Conservation (phyloP, 805 yeast species). For the Maudiozyma serrabonitensis region DNA sequence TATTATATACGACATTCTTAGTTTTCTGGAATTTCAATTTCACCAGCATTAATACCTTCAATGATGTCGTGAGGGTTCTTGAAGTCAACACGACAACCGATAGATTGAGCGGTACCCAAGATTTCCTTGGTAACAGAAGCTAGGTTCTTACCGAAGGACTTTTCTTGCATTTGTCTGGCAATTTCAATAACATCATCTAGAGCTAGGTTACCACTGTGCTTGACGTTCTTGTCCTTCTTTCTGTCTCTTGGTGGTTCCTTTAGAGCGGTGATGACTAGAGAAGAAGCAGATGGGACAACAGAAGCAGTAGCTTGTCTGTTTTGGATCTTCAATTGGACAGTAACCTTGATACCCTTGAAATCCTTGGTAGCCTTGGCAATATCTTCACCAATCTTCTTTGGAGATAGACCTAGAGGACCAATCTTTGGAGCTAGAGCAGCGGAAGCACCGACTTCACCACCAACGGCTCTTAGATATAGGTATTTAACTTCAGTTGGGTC, state of each 20-base stretch:
- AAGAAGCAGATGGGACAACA: conserved; percentile 98
- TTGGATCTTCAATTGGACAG: conserved; percentile 97
- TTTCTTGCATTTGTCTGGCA: conserved; percentile 95
- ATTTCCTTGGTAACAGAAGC: conserved; percentile 97
- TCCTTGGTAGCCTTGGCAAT: conserved; percentile 99
- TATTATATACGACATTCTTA: conserved; percentile 12
- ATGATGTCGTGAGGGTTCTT: conserved; percentile 99
- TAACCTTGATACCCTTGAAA: conserved; percentile 98
- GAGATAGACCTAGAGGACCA: conserved; percentile 99
- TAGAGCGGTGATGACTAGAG: conserved; percentile 96
- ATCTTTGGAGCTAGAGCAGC: conserved; percentile 99
- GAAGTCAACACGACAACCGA: conserved; percentile 98
- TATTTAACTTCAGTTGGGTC: conserved; percentile 98
- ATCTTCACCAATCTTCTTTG: conserved; percentile 99
- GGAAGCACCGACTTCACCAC: conserved; percentile 99
- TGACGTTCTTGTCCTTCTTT: conserved; percentile 99
- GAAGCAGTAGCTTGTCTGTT: conserved; percentile 99
- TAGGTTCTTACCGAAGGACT: conserved; percentile 95
- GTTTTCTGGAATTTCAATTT: conserved; percentile 57
- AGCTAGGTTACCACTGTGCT: conserved; percentile 98
- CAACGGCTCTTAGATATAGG: conserved; percentile 99
- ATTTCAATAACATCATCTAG: conserved; percentile 93
- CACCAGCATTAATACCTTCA: conserved; percentile 98
- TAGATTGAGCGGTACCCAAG: conserved; percentile 99
- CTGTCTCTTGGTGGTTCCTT: conserved; percentile 99